These are phyloP conservation scores for Sisymbrium irio DNA, from an alignment of 345 rosid species.

Conservation along the genomic window DNA sequence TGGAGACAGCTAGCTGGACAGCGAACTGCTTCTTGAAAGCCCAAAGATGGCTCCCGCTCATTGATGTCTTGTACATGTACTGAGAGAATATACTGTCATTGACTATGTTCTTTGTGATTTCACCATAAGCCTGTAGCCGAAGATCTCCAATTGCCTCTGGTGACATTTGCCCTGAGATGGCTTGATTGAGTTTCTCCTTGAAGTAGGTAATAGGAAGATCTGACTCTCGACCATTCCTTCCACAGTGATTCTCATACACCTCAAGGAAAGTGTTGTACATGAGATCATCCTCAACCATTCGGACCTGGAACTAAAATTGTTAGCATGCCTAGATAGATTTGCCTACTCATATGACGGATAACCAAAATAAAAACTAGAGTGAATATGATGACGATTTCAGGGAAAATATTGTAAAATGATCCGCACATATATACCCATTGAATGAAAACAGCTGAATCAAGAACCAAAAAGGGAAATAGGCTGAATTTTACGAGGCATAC, in stretches of 20 bases:
- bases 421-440: background rate
- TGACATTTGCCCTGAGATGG: constrained; percentile 80
- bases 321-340: constrained; percentile 14
- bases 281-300: constrained; percentile 96
- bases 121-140: constrained; percentile 85
- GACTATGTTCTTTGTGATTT: constrained; percentile 69
- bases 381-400: no score
- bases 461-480: no score
- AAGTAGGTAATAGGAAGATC: constrained; percentile 89
- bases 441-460: background rate
- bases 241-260: constrained; percentile 97
- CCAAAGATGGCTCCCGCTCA: constrained; percentile 87
- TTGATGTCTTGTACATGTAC: constrained; percentile 87
- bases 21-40: constrained; percentile 97
- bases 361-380: background rate
- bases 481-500: constrained; percentile 8
- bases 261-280: constrained; percentile 97
- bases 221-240: constrained; percentile 80
- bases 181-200: constrained; percentile 93
- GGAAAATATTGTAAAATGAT: constrained; percentile 9
- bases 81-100: constrained; percentile 83
- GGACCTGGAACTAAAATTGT: constrained; percentile 51
- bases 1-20: constrained; percentile 87
- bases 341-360: background rate
- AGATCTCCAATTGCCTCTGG: constrained; percentile 88